Conservation (phyloP, 805 yeast species). For the Candida loeiensis region DNA sequence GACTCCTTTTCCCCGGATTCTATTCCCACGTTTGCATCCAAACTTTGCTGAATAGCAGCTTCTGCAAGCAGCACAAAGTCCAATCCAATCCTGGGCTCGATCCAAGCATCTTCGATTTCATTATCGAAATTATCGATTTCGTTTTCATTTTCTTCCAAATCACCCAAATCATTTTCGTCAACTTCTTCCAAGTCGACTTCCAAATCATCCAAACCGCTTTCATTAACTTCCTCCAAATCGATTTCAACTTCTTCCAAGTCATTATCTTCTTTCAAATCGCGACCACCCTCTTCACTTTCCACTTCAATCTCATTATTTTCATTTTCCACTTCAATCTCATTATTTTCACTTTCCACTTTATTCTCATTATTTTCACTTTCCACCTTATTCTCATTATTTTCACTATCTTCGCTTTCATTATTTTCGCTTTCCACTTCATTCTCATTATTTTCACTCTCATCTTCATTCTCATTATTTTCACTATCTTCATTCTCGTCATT, state of each 20-base stretch:
- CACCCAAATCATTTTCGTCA: neutral
- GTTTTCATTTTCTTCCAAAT: too few species aligned
- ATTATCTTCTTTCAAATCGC: too few species aligned
- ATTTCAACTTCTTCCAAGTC: neutral
- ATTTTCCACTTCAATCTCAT: neutral
- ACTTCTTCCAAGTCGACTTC: neutral
- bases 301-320: neutral
- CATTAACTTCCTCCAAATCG: too few species aligned
- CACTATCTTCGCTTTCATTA: neutral
- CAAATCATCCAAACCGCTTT: neutral
- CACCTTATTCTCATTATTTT: neutral
- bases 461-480: neutral
- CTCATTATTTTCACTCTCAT: slow-evolving; percentile 2
- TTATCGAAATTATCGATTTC: neutral
- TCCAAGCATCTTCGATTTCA: neutral
- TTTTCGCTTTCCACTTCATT: neutral
- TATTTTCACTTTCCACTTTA: neutral
- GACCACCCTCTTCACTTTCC: neutral
- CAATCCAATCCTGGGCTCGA: neutral
- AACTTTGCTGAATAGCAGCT: neutral
- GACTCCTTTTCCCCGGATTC: neutral
- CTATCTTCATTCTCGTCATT: slow-evolving; percentile 1
- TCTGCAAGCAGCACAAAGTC: neutral
- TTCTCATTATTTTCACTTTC: neutral
- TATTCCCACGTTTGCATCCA: neutral